Conservation (phyloP, 805 yeast species). For the Pichia californica region DNA sequence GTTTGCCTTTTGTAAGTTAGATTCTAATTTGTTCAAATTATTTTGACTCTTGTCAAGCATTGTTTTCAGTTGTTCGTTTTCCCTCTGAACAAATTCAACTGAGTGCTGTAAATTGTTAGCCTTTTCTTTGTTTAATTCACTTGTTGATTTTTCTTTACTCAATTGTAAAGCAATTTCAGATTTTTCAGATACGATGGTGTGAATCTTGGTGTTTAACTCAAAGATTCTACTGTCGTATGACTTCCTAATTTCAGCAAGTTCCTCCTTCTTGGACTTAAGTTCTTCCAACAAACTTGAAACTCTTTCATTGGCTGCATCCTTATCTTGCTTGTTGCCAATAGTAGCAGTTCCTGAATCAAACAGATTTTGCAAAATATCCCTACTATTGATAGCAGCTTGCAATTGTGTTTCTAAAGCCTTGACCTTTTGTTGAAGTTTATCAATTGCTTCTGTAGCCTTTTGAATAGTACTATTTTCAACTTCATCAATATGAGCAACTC, state of each 20-base stretch:
- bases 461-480: constrained; percentile 23
- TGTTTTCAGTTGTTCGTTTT: constrained; percentile 38
- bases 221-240: constrained; percentile 40
- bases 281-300: constrained; percentile 23
- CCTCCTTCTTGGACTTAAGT: constrained; percentile 30
- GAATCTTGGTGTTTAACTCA: constrained; percentile 43
- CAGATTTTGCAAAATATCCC: constrained; percentile 50
- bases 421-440: constrained; percentile 54
- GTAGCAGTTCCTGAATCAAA: constrained; percentile 26
- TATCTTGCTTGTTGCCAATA: constrained; percentile 12
- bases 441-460: constrained; percentile 59
- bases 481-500: constrained; percentile 41
- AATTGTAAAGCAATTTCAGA: constrained; percentile 43
- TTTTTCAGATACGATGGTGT: constrained; percentile 33
- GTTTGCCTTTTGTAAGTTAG: constrained; percentile 38
- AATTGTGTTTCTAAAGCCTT: constrained; percentile 44
- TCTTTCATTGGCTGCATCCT: constrained; percentile 18
- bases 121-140: constrained; percentile 48
- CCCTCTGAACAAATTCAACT: constrained; percentile 35
- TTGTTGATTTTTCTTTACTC: constrained; percentile 50
- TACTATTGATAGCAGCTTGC: constrained; percentile 52
- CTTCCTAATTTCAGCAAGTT: constrained; percentile 33
- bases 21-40: constrained; percentile 40
- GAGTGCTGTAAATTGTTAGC: constrained; percentile 35
- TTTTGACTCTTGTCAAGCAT: constrained; percentile 37